Evolutionary conservation across 108 stramenopile species (phyloP).

Genomic region (Cyclotella atomus): DNA sequence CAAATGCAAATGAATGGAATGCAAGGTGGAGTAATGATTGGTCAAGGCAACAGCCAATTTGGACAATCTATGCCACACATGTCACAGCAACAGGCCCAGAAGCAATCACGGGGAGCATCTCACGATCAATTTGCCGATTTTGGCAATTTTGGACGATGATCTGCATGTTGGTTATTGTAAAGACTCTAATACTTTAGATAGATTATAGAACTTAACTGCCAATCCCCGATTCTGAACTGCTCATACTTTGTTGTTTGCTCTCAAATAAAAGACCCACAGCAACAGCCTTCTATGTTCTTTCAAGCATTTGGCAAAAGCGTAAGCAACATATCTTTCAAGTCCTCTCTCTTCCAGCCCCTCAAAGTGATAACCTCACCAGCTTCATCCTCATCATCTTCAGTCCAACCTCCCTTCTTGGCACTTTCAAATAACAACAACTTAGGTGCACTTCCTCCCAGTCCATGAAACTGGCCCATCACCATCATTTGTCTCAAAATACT

Average conservation of each 20-base stretch:
- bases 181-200: too few species aligned
- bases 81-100: slow-evolving; percentile 17
- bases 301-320: slow-evolving; percentile 62
- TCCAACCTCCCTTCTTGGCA: slow-evolving; percentile 47
- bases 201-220: not conserved
- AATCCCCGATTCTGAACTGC: too few species aligned
- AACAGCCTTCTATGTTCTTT: not conserved
- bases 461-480: slow-evolving; percentile 28
- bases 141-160: slow-evolving; percentile 50
- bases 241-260: not conserved
- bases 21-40: slow-evolving; percentile 18
- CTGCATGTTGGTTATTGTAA: not conserved
- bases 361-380: slow-evolving; percentile 57
- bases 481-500: slow-evolving; percentile 34
- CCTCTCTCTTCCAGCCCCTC: slow-evolving; percentile 68
- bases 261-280: not conserved
- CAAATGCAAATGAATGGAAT: slow-evolving; percentile 35
- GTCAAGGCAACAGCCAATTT: slow-evolving; percentile 21
- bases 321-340: slow-evolving; percentile 69
- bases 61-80: slow-evolving; percentile 1
- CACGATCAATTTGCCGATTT: slow-evolving; percentile 50
- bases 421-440: slow-evolving; percentile 48
- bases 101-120: slow-evolving; percentile 24
- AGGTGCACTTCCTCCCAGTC: slow-evolving; percentile 30
- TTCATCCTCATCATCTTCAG: slow-evolving; percentile 39